These are phyloP conservation scores for Trichosporon ovoides DNA, from an alignment of 1,284 basidiomycete species.

Conservation along the genomic window DNA sequence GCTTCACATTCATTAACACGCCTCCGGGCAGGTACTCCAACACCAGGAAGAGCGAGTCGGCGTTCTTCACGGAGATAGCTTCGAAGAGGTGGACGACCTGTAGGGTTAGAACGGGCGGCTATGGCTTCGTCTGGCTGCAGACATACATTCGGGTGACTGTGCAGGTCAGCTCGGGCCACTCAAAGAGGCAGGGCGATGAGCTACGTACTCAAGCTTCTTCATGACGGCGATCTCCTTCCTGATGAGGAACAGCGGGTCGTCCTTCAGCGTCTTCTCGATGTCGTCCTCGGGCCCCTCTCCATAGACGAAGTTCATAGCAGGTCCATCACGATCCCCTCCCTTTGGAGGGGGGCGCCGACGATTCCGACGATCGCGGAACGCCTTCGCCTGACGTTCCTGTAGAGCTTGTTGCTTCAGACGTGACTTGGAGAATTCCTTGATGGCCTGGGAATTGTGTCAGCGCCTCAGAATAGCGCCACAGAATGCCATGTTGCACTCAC, in stretches of 20 bases:
- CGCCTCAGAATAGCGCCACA: no score
- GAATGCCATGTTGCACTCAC: constrained; percentile 33
- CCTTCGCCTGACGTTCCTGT: constrained; percentile 29
- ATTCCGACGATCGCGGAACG: constrained; percentile 13
- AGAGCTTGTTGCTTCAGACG: constrained; percentile 41
- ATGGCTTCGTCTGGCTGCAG: neutral
- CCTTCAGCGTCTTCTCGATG: constrained; percentile 14
- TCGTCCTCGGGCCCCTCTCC: neutral
- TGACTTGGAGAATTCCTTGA: constrained; percentile 50
- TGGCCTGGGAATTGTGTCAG: constrained; percentile 37
- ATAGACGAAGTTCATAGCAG: constrained; percentile 4
- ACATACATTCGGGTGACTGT: constrained; percentile 47
- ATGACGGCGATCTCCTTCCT: constrained; percentile 50
- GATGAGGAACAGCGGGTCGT: constrained; percentile 46
- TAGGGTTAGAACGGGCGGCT: constrained; percentile 14
- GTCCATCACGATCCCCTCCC: neutral
- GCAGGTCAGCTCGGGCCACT: neutral
- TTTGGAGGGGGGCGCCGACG: constrained; percentile 1
- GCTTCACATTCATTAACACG: constrained; percentile 50
- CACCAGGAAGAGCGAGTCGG: constrained; percentile 54
- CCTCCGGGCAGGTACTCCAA: constrained; percentile 54
- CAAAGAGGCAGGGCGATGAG: neutral
- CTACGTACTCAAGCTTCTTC: constrained; percentile 51
- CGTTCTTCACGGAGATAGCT: constrained; percentile 54
- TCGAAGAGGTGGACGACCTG: constrained; percentile 55